Evolutionary conservation across 1,139 yeast genomes (phyloP).

Genomic region (Magnusiomyces starmeri): DNA sequence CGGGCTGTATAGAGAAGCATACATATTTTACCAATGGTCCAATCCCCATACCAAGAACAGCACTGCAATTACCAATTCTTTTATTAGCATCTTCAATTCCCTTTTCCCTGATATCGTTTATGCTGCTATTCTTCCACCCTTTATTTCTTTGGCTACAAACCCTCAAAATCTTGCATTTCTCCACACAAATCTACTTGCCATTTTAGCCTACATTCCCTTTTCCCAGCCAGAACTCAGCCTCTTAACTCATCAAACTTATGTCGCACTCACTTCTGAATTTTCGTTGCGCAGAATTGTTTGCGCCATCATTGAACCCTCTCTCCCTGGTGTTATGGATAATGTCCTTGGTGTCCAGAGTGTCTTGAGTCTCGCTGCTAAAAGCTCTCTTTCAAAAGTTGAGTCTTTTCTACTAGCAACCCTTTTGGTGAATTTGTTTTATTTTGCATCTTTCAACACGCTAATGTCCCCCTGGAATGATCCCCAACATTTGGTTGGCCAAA

Average conservation of each 20-base stretch:
- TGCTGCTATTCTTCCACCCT: slow-evolving; percentile 7
- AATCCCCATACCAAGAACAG: too few relatives aligned
- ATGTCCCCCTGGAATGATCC: slow-evolving; percentile 4
- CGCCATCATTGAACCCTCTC: slow-evolving; percentile 6
- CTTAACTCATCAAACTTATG: neutral
- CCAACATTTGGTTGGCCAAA: neutral
- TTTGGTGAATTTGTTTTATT: slow-evolving; percentile 3
- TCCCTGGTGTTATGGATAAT: slow-evolving; percentile 6
- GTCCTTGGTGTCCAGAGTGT: slow-evolving; percentile 3
- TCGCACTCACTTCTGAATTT: neutral
- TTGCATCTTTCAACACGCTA: slow-evolving; percentile 6
- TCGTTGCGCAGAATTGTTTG: slow-evolving; percentile 6
- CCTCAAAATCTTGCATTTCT: slow-evolving; percentile 8
- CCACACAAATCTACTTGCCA: slow-evolving; percentile 4
- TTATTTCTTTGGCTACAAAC: slow-evolving; percentile 5
- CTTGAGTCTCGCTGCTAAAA: neutral
- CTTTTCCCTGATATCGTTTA: slow-evolving; percentile 6
- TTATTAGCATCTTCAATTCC: slow-evolving; percentile 1
- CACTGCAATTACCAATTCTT: neutral
- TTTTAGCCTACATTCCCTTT: slow-evolving; percentile 3
- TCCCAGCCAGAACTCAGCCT: neutral
- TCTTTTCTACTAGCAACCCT: slow-evolving; percentile 5
- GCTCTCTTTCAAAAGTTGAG: slow-evolving; percentile 3
- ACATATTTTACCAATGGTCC: neutral
- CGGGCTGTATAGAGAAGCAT: neutral